Base-by-base conservation (phyloP, 2,329 filamentous ascomycete species). In the Colletotrichum sp. region DNA sequence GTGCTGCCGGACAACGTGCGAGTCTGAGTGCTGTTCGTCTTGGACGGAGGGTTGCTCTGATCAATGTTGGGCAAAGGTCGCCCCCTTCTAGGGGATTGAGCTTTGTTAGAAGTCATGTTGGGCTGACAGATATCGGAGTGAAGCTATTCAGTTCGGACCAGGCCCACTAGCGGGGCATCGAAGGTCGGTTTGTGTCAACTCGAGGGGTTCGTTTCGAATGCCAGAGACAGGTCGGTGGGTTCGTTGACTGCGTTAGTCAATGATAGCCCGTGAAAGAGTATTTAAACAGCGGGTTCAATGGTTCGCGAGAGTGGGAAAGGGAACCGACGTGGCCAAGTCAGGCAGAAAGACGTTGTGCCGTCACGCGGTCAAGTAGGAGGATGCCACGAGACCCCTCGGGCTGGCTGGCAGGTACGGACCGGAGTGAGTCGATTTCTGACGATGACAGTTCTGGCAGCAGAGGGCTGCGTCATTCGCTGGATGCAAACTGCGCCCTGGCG, bases 281-380 rank as follows among this genome's bases (percentile, higher is more conserved):
- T 28, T 60, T 64, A 48, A 77, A 55, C 30, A 52, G n/a, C 60
- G 55, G 34, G 30, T 63, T 10, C 32, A 32, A 69, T 71, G 26
- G 32, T 32, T 13, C 28, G 55, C 38, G 32, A 55, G 15, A 65
- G 61, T 65, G 64, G 28, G 24, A 26, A 67, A 43, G 24, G 28
- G 32, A 55, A 21, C 8, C 21, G 24, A 52, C 21, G 65, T 69
- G 64, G 67, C 52, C 24, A 52, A 48, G 55, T 67, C 61, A 58
- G 75, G 67, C 63, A 72, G 58, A 48, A 67, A 72, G 36, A 67
- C 32, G 52, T 34, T 65, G 75, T 58, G 75, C 38, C 55, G 77
- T 77, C 77, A 78, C 67, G 75, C 71, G 77, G 75, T 77, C 77
- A 78, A 77, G 77, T 78, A 69, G 72, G 77, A 72, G 66, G 69